phyloP scores from a whole-genome alignment of 306 rosid species.

The Alnus glutinosa region DNA sequence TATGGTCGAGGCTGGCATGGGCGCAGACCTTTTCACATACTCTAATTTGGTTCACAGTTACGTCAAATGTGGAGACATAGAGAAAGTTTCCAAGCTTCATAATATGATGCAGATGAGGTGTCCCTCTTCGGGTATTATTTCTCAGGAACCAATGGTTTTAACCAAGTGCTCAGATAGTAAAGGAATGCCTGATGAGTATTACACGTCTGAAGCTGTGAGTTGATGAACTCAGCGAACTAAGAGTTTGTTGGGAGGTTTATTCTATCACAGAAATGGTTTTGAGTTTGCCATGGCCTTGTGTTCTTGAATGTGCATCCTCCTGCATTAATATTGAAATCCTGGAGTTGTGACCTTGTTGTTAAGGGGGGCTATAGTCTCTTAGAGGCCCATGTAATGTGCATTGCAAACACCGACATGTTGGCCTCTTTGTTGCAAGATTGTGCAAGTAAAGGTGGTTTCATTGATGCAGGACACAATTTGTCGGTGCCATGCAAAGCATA shows the following conservation, averaged over 20 bases:
- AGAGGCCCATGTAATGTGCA: slow-evolving; percentile 17
- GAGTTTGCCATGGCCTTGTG: not conserved
- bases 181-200: not conserved
- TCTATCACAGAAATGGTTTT: not conserved
- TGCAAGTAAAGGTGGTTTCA: not conserved
- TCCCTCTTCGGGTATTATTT: not conserved
- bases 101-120: not conserved
- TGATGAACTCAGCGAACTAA: slow-evolving; percentile 9
- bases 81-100: slow-evolving; percentile 6
- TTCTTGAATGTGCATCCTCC: slow-evolving; percentile 1
- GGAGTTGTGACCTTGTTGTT: slow-evolving; percentile 1
- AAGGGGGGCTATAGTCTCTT: not conserved
- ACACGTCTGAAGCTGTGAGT: slow-evolving; percentile 15
- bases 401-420: not conserved
- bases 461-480: not conserved
- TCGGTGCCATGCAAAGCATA: not conserved
- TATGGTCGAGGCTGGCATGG: slow-evolving; percentile 32
- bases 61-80: slow-evolving; percentile 17
- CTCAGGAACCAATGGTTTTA: not conserved
- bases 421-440: not conserved
- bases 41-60: slow-evolving; percentile 18
- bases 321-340: not conserved
- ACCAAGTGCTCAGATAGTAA: not conserved
- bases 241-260: not conserved
- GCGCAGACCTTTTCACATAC: slow-evolving; percentile 24